Conservation (phyloP, 2,329 filamentous ascomycete genomes). For the Aspergillus glaucus region DNA sequence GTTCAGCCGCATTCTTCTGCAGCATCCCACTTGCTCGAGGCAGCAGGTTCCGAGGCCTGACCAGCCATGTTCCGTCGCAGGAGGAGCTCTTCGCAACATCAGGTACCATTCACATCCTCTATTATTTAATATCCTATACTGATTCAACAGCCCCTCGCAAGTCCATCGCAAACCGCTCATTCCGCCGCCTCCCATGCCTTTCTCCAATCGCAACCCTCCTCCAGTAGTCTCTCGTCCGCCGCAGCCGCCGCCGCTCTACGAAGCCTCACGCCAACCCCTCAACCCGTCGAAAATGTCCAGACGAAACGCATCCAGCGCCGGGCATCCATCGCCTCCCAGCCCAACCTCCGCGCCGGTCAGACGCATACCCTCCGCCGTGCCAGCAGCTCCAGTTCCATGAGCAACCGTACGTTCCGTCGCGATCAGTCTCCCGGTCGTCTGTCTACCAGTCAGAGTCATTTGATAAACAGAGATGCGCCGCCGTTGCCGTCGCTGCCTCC, state of each 20-base stretch:
- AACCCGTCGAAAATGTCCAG: conserved; percentile 72
- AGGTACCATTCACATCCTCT: conserved; percentile 12
- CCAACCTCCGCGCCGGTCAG: conserved; percentile 39
- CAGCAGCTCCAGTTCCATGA: conserved; percentile 75
- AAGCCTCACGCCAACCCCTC: conserved; percentile 70
- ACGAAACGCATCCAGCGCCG: conserved; percentile 75
- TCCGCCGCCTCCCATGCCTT: conserved; percentile 79
- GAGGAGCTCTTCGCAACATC: conserved; percentile 38
- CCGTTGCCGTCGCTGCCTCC: conserved; percentile 70
- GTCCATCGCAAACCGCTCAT: conserved; percentile 64
- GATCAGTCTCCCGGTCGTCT: conserved; percentile 58
- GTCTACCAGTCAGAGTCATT: conserved; percentile 30
- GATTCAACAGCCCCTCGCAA: conserved; percentile 53
- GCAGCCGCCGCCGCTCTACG: conserved; percentile 81
- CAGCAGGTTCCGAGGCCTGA: conserved; percentile 6
- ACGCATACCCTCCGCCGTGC: conserved; percentile 52
- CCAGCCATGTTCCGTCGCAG: conserved; percentile 36
- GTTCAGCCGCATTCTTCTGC: not conserved
- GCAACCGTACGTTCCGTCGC: conserved; percentile 78
- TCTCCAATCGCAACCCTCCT: conserved; percentile 58
- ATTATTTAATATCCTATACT: conserved; percentile 6
- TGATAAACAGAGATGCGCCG: conserved; percentile 48
- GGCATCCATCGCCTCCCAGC: conserved; percentile 64
- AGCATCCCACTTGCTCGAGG: not conserved
- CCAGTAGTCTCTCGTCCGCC: conserved; percentile 67